Evolutionary conservation across 2,329 filamentous ascomycete species (phyloP), one percentile per base, ranked within the genome.

Genomic region (Tolypocladium tropicale): DNA sequence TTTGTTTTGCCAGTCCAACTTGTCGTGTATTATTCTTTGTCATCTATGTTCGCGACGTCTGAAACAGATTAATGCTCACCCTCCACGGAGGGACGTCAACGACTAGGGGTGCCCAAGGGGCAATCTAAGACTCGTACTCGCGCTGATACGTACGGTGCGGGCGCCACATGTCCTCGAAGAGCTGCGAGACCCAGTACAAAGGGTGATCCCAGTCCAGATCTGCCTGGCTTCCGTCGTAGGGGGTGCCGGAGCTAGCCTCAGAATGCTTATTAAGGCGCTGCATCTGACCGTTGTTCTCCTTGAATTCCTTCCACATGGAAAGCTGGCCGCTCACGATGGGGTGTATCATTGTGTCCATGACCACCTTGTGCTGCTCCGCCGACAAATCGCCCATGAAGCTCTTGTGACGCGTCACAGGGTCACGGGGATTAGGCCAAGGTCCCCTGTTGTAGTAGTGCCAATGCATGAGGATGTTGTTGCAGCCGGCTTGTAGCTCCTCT

Each of bases 401-500:
- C 48, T 64, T 62, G 50, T 60, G 59, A 4, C 63, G 61, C 7
- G 63, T 57, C 43, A 64, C 57, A 0, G 70, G 66, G n/a, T 71
- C 64, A 18, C 64, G 60, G 1, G 52, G 52, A 7, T 55, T 28
- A 2, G 68, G 64, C 65, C 64, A 67, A 6, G 53, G 25, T 28
- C 68, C 61, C 34, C 69, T 70, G 56, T 74, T 76, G 64, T 74
- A 80, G 60, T 80, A 80, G 52, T 78, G 75, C 78, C 78, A 81
- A 54, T 78, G 69, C 12, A 68, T 65, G 1, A 81, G 72, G 32
- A 80, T 65, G 53, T 73, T 73, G 53, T 75, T 77, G 32, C 73
- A 76, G 5, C 76, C 70, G 14, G 72, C 66, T 18, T 80, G 78
- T 2, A 79, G 66, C 6, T 72, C 64, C 37, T 74, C 69, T 18